These are phyloP conservation scores for Rhododendron mucronatum DNA, from an alignment of 148 eudicot species.

Conservation along the genomic window DNA sequence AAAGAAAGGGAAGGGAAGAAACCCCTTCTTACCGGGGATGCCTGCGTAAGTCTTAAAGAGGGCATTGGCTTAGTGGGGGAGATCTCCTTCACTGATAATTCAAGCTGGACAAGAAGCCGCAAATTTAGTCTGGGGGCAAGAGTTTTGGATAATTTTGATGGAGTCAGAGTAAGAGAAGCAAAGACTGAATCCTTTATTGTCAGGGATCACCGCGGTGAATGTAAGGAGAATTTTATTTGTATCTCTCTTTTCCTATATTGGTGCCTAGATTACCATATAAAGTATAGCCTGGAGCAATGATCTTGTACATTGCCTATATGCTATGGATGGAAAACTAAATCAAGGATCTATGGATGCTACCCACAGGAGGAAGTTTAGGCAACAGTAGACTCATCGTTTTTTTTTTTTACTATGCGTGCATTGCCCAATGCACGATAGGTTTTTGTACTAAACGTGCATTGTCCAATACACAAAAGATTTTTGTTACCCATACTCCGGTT, in stretches of 20 bases:
- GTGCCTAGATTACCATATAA: neutral
- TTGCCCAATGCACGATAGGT: neutral
- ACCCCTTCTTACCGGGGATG: conserved; percentile 61
- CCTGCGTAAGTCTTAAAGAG: conserved; percentile 43
- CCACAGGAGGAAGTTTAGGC: neutral
- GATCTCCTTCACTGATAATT: conserved; percentile 64
- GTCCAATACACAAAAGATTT: neutral
- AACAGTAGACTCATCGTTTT: neutral
- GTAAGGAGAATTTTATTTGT: conserved; percentile 35
- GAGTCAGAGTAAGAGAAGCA: conserved; percentile 61
- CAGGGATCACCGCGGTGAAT: conserved; percentile 81
- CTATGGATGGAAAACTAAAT: neutral
- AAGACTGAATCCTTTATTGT: conserved; percentile 71
- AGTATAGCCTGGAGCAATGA: neutral
- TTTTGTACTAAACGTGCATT: neutral
- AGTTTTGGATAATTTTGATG: conserved; percentile 49
- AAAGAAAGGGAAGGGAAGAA: conserved; percentile 81
- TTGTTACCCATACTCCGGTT: neutral
- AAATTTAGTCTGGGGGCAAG: conserved; percentile 75
- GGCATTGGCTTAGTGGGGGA: conserved; percentile 61
- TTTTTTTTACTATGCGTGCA: neutral
- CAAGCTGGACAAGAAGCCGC: conserved; percentile 84
- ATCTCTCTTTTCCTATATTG: neutral
- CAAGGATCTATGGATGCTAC: neutral
- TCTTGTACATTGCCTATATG: neutral